Evolutionary conservation across 2,329 filamentous ascomycete species (phyloP), one percentile per base, ranked within the genome.

Genomic region (Pseudocercospora eumusae): DNA sequence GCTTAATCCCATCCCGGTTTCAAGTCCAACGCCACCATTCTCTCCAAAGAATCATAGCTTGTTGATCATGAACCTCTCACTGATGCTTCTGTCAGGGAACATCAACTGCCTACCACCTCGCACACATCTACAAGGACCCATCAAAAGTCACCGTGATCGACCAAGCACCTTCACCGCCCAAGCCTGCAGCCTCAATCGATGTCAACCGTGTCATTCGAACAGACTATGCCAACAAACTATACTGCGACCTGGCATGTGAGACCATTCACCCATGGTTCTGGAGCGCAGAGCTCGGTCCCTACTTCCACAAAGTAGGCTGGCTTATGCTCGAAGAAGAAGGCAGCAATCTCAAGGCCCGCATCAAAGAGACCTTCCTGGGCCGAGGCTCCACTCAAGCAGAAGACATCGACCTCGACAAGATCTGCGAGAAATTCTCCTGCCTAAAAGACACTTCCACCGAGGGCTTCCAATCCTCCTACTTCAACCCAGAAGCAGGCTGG

Each of bases 231-330:
- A 67, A 57, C 40, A 59, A 66, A 4, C 55, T 74, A 11, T 75
- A 75, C 60, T 69, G 67, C 59, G 61, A 70, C 36, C 64, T 75
- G 5, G 75, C 76, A 10, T 74, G 74, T 53, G 75, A 78, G 64
- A 74, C 76, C 0, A 73, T 78, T 2, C 71, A 78, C 44, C 73
- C 75, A 15, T 79, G 76, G 77, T 68, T 69, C 58, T 71, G 66
- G 59, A 68, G 64, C 55, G 59, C 68, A 11, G 68, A 74, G 52
- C 65, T 75, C 0, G 64, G 71, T 28, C 61, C 60, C 2, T 82
- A 80, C 57, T 88, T 86, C 69, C 83, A 88, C 70, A 80, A 84
- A 70, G 84, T 81, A 0, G 86, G 86, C 0, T 83, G 87, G 75
- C 83, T 79, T 75, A 81, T 85, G 71, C 82, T 80, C 65, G 78